Base-by-base conservation (phyloP, 2,329 filamentous ascomycete species). In the Aspergillus sergii region DNA sequence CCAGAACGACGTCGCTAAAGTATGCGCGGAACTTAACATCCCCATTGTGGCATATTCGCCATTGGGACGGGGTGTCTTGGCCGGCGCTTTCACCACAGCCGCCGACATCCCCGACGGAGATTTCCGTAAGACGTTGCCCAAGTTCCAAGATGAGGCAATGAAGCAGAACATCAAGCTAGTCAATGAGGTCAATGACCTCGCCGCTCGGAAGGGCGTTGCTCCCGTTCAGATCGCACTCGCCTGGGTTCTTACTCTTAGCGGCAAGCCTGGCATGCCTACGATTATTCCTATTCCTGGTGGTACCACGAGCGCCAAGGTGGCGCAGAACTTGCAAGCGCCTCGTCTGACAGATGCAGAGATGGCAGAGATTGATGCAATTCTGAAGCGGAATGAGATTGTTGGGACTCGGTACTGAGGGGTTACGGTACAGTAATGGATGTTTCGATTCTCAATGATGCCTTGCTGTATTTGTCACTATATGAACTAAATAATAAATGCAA, bases 21-120 rank as follows among this genome's bases (percentile, higher is more conserved):
- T 83, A 1, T 89, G 87, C 65, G 83, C 80, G 1, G 83, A 87
- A 72, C 76, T 87, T 1, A 78, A 79, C 32, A 88, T 89, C 58
- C 85, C 86, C 0, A 78, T 89, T 50, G 75, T 88, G 11, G 84
- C 84, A 2, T 89, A 89, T 77, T 85, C 84, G 55, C 87, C 88
- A 2, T 80, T 89, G 1, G 84, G 86, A 26, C 78, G 83, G 9
- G 88, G 88, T 1, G 84, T 87, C 65, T 69, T 87, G 59, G 81
- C 83, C 0, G 84, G 84, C 10, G 73, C 82, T 54, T 78, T 85
- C 69, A 82, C 76, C 61, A 81, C 73, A 11, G 54, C 72, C 2
- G 71, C 79, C 5, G 84, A 86, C 62, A 75, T 86, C 46, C 81
- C 80, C 0, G 76, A 81, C 50, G 79, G 76, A 48, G 83, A 85